phyloP scores from a whole-genome alignment of 2,329 filamentous ascomycete genomes.

The Coleophoma eucalyptorum region DNA sequence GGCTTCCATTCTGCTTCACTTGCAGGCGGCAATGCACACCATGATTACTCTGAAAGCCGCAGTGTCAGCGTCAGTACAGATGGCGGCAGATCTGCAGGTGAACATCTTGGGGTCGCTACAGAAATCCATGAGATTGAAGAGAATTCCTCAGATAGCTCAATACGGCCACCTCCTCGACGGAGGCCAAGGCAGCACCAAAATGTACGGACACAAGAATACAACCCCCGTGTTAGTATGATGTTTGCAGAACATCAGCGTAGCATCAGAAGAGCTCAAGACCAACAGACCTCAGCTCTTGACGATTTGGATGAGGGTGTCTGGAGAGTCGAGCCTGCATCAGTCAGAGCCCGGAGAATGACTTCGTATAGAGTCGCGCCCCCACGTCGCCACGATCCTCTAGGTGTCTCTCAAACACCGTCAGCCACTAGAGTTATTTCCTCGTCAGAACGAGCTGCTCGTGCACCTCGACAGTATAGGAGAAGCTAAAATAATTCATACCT shows the following conservation, averaged over 20 bases:
- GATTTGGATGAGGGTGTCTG: slow-evolving; percentile 9
- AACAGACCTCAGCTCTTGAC: slow-evolving; percentile 9
- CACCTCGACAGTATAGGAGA: slow-evolving; percentile 14
- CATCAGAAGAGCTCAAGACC: slow-evolving; percentile 11
- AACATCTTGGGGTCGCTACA: slow-evolving; percentile 19
- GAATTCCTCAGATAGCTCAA: slow-evolving; percentile 21
- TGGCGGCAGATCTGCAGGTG: neutral
- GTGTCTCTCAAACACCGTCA: slow-evolving; percentile 21
- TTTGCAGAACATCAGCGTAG: slow-evolving; percentile 26
- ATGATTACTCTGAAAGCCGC: no score
- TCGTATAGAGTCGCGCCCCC: neutral
- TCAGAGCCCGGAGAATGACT: slow-evolving; percentile 4
- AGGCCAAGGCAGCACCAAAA: slow-evolving; percentile 10
- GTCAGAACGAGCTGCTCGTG: slow-evolving; percentile 14
- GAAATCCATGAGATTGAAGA: slow-evolving; percentile 19
- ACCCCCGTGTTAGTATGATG: slow-evolving; percentile 25
- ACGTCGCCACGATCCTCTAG: neutral
- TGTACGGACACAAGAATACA: slow-evolving; percentile 18
- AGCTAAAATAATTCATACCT: neutral
- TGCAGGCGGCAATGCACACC: no score
- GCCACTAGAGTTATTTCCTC: slow-evolving; percentile 17
- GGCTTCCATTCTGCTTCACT: no score
- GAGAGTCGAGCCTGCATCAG: slow-evolving; percentile 13
- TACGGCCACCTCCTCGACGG: slow-evolving; percentile 17
- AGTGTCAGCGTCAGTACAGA: no score